phyloP scores from a whole-genome alignment of 108 stramenopile genomes.

The Aureococcus anophagefferens region DNA sequence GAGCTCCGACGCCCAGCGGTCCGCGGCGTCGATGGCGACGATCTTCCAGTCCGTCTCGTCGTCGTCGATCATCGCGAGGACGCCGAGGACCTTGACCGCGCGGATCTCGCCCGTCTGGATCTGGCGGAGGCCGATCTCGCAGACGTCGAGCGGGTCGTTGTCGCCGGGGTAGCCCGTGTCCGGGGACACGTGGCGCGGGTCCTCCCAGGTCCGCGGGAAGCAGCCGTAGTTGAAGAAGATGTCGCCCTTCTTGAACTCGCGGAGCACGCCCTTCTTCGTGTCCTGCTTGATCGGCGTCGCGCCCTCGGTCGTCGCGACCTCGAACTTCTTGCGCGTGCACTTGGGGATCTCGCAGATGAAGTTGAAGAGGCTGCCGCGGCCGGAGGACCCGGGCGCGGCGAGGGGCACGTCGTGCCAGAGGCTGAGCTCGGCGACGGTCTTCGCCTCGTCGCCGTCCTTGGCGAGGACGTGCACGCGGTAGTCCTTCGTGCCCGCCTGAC shows the following conservation, averaged over 20 bases:
- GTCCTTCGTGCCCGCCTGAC: constrained; percentile 60
- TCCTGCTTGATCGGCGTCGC: constrained; percentile 97
- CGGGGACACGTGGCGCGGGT: constrained; percentile 79
- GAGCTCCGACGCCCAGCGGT: constrained; percentile 87
- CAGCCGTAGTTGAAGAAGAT: constrained; percentile 99
- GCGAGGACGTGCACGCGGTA: constrained; percentile 67
- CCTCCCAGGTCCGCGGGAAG: constrained; percentile 96
- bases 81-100: constrained; percentile 90
- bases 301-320: constrained; percentile 86
- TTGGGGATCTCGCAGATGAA: constrained; percentile 96
- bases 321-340: constrained; percentile 86
- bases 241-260: constrained; percentile 86
- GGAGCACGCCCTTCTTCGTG: constrained; percentile 78
- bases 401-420: constrained; percentile 83
- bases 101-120: constrained; percentile 63
- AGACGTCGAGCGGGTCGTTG: constrained; percentile 90
- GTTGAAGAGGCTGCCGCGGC: constrained; percentile 54
- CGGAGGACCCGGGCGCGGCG: constrained; percentile 50
- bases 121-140: constrained; percentile 45
- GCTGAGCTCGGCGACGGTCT: constrained; percentile 44
- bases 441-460: constrained; percentile 11
- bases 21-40: constrained; percentile 80
- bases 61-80: constrained; percentile 94
- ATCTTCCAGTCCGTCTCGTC: constrained; percentile 98
- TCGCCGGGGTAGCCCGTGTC: constrained; percentile 84